A percentile compares a stretch with the other conserved stretches of the same genome.
phyloP scores from a whole-genome alignment of 2,329 filamentous ascomycete genomes.

The Trichoderma endophyticum region DNA sequence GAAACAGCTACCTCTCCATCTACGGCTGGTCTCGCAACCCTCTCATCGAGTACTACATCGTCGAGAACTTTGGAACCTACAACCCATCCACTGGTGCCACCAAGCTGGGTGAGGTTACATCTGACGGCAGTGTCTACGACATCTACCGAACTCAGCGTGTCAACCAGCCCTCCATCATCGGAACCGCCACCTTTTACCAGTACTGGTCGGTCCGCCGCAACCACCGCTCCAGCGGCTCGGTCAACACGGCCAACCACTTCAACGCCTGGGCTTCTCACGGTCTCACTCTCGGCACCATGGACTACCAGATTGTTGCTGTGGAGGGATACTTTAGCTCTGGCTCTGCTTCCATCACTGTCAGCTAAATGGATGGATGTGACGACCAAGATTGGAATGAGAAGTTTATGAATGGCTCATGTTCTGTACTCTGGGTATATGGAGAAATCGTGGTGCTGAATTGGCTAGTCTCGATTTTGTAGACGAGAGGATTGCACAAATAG shows the following conservation, averaged over 20 bases:
- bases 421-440: neutral
- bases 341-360: constrained; percentile 1
- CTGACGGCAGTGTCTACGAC: constrained; percentile 13
- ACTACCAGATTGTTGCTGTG: constrained; percentile 14
- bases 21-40: constrained; percentile 13
- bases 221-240: constrained; percentile 16
- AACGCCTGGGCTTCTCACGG: constrained; percentile 1
- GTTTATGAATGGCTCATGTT: neutral
- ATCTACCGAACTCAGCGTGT: constrained; percentile 14
- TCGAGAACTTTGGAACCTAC: constrained; percentile 15
- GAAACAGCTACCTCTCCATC: constrained; percentile 15
- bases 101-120: constrained; percentile 13
- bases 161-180: constrained; percentile 15
- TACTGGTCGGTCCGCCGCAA: constrained; percentile 15
- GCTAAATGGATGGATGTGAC: neutral
- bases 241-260: constrained; percentile 12
- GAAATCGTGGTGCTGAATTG: neutral
- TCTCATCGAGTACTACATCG: constrained; percentile 17
- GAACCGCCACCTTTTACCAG: constrained; percentile 15
- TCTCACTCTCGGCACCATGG: neutral
- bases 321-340: constrained; percentile 13
- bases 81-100: constrained; percentile 13
- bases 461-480: neutral
- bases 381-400: neutral
- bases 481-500: neutral